phyloP scores from a whole-genome alignment of 345 rosid genomes.

The Iberis pinnata region DNA sequence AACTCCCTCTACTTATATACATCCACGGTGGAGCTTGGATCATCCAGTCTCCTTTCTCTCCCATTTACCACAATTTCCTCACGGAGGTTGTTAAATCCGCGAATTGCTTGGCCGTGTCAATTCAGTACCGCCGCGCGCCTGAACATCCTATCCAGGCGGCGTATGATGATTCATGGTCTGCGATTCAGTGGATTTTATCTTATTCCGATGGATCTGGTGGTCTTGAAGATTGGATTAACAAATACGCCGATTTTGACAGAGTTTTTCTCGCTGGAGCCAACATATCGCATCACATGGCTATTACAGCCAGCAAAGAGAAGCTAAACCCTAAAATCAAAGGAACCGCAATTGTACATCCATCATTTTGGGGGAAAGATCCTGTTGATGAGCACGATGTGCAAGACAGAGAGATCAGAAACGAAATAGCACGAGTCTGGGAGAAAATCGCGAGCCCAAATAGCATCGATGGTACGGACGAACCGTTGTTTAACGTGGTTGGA shows the following conservation, averaged over 20 bases:
- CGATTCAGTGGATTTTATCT: constrained; percentile 37
- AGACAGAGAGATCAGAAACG: constrained; percentile 17
- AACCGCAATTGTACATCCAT: constrained; percentile 32
- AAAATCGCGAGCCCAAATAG: constrained; percentile 34
- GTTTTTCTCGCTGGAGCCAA: constrained; percentile 43
- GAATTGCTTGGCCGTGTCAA: constrained; percentile 32
- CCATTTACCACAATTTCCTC: constrained; percentile 25
- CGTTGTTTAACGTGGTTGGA: constrained; percentile 40
- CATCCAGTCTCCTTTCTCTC: constrained; percentile 32
- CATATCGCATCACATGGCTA: constrained; percentile 40
- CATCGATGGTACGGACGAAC: constrained; percentile 34
- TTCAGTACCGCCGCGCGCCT: constrained; percentile 37
- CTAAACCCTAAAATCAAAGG: constrained; percentile 26
- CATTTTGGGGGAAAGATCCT: constrained; percentile 39
- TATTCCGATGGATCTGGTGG: constrained; percentile 1
- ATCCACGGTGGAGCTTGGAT: constrained; percentile 47
- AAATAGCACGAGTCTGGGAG: constrained; percentile 35
- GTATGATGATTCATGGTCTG: constrained; percentile 42
- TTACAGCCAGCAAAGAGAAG: constrained; percentile 28
- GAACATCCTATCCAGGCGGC: constrained; percentile 42
- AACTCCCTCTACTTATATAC: constrained; percentile 43
- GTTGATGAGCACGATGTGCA: constrained; percentile 33
- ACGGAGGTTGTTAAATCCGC: constrained; percentile 33
- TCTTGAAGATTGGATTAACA: constrained; percentile 33
- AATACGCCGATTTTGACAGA: constrained; percentile 29